Base-by-base conservation (phyloP, 257 asterid species). In the Primulina huaijiensis region DNA sequence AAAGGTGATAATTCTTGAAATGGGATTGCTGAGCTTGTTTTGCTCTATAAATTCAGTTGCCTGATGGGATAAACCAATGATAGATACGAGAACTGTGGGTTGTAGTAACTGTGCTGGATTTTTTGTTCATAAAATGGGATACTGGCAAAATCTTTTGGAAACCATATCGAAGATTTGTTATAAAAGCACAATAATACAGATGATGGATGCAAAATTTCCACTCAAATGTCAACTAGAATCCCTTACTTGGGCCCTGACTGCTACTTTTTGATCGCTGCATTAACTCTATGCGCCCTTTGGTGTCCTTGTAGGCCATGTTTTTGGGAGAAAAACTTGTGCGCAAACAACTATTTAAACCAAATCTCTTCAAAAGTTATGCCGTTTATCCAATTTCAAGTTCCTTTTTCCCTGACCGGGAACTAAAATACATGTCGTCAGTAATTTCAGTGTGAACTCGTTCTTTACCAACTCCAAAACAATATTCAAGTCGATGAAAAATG, bases 1-100 rank as follows among this genome's bases (percentile, higher is more conserved):
- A 27, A 69, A 34, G 55, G 69, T 52, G 33, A 7, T 69, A 63
- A 31, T 65, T 78, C 64, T 66, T 70, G 76, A 62, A 72, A 61
- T 77, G 56, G 75, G 72, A 38, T 65, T 34, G 43, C 65, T 4
- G n/a, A 35, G 33, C 43, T 74, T 58, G 20, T 17, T 70, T 64
- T 55, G 25, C 62, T 20, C 16, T 27, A 30, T 8, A 27, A 69
- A 23, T 69, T 75, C 82, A 84, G 79, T 79, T 10, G 66, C 78
- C 74, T 31, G 23, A 78, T 43, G 14, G 65, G 74, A 50, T 27
- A 6, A 7, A 65, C 20, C 55, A 38, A 55, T 11, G 21, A 23
- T 62, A 19, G 43, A 50, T 10, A 60, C 6, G 21, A 17, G 11
- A 62, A 17, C 14, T 50, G 72, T 33, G 38, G 63, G 7, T 33